phyloP scores from a whole-genome alignment of 2,329 filamentous ascomycete genomes.

The Endocalyx cinctus region DNA sequence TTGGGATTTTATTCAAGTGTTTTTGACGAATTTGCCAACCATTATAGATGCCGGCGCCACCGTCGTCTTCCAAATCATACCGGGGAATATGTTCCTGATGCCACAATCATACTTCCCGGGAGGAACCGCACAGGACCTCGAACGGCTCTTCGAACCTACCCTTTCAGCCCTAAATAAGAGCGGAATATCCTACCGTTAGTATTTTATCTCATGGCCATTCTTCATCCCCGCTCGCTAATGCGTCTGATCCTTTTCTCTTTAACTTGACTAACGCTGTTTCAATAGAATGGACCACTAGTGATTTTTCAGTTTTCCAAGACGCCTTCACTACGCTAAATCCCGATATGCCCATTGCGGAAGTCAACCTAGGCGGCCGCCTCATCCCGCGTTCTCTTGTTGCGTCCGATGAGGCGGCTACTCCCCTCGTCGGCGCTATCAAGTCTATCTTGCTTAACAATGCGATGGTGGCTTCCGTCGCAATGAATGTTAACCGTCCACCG shows the following conservation, averaged over 20 bases:
- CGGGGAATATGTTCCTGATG: conserved; percentile 4
- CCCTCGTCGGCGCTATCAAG: conserved; percentile 22
- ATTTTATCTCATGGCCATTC: conserved; percentile 3
- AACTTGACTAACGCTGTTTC: neutral
- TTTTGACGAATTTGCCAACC: conserved; percentile 3
- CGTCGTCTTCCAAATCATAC: conserved; percentile 4
- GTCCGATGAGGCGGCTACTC: conserved; percentile 1
- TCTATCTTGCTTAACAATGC: conserved; percentile 22
- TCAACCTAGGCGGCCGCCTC: conserved; percentile 12
- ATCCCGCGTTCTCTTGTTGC: conserved; percentile 7
- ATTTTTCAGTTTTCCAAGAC: conserved; percentile 10
- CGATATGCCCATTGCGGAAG: conserved; percentile 8
- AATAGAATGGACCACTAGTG: too few species aligned
- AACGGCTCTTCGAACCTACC: conserved; percentile 7
- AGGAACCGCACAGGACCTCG: conserved; percentile 6
- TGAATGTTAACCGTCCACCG: conserved; percentile 19
- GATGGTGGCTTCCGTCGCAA: conserved; percentile 21
- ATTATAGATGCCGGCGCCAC: conserved; percentile 6
- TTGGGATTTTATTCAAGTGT: conserved; percentile 4
- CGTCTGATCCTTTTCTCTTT: neutral
- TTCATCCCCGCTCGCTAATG: conserved; percentile 6
- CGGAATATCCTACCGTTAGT: conserved; percentile 11
- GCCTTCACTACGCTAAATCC: conserved; percentile 6
- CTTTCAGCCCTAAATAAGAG: conserved; percentile 6
- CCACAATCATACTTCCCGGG: conserved; percentile 6